These are phyloP conservation scores for Diplodia mutila DNA, from an alignment of 2,329 filamentous ascomycete genomes.

Conservation along the genomic window DNA sequence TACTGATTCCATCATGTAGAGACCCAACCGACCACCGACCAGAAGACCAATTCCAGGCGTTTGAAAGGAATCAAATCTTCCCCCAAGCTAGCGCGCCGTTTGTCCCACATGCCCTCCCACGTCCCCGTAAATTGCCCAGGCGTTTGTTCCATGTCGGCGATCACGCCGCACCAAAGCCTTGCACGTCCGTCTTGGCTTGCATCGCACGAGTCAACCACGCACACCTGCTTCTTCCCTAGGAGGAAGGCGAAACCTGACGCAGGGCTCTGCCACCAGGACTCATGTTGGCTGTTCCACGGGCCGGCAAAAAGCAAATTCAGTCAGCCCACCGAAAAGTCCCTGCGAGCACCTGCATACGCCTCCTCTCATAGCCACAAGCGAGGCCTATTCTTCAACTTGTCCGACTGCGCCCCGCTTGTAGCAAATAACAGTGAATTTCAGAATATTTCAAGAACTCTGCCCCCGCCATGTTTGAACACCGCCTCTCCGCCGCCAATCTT, in stretches of 20 bases:
- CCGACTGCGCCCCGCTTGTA: background rate
- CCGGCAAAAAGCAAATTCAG: constrained; percentile 4
- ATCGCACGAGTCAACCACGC: background rate
- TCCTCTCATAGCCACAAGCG: constrained; percentile 9
- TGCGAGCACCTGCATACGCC: constrained; percentile 11
- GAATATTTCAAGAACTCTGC: background rate
- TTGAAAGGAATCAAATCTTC: background rate
- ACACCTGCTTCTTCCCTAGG: background rate
- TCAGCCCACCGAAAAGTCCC: constrained; percentile 12
- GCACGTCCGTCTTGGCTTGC: constrained; percentile 18
- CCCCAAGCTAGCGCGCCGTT: background rate
- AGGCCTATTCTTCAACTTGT: background rate
- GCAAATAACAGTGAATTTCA: background rate
- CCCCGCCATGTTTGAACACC: constrained; percentile 6
- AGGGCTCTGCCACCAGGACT: background rate
- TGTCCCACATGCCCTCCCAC: background rate
- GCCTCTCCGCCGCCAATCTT: constrained; percentile 10
- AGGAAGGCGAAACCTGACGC: background rate
- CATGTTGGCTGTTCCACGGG: background rate
- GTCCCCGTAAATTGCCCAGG: background rate
- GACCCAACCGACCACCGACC: too few species aligned
- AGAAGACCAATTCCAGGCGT: background rate
- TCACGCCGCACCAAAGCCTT: background rate
- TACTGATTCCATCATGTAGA: too few species aligned
- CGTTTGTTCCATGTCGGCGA: constrained; percentile 9